These are phyloP conservation scores for Stephania yunnanensis DNA, from an alignment of 164 flowering plant species.

Conservation along the genomic window DNA sequence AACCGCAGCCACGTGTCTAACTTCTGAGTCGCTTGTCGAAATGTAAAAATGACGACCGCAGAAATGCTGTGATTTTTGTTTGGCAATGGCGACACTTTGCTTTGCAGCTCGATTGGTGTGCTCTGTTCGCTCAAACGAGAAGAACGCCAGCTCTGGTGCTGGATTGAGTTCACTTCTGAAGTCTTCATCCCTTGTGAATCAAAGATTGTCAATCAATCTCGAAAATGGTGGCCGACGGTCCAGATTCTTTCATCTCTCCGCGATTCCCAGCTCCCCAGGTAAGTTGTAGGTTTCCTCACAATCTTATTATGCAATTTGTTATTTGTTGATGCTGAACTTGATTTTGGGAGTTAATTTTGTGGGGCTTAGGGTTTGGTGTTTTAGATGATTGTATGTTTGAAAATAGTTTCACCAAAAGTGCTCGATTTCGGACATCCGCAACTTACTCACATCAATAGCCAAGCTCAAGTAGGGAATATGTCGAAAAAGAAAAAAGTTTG, in stretches of 20 bases:
- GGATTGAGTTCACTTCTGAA: slow-evolving; percentile 8
- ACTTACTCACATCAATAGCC: no score
- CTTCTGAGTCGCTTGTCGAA: background rate
- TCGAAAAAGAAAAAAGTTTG: no score
- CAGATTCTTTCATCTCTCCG: slow-evolving; percentile 19
- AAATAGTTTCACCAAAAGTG: no score
- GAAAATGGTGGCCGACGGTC: background rate
- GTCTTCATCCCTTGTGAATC: background rate
- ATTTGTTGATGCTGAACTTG: no score
- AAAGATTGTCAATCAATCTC: slow-evolving; percentile 2
- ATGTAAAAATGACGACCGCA: background rate
- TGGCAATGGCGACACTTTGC: slow-evolving; percentile 28
- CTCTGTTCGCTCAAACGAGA: slow-evolving; percentile 4
- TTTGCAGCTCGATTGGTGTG: slow-evolving; percentile 6
- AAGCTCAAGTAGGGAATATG: no score
- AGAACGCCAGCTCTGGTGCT: background rate
- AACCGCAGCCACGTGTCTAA: background rate
- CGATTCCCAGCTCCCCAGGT: slow-evolving; percentile 39
- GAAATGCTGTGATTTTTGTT: background rate
- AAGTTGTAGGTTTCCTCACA: slow-evolving; percentile 10
- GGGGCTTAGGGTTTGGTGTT: no score
- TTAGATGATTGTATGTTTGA: no score
- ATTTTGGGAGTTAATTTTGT: no score
- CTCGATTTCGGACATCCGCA: no score
- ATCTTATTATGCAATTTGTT: background rate